phyloP scores from a whole-genome alignment of 495 filamentous ascomycete species.

The Xylaria bambusicola region DNA sequence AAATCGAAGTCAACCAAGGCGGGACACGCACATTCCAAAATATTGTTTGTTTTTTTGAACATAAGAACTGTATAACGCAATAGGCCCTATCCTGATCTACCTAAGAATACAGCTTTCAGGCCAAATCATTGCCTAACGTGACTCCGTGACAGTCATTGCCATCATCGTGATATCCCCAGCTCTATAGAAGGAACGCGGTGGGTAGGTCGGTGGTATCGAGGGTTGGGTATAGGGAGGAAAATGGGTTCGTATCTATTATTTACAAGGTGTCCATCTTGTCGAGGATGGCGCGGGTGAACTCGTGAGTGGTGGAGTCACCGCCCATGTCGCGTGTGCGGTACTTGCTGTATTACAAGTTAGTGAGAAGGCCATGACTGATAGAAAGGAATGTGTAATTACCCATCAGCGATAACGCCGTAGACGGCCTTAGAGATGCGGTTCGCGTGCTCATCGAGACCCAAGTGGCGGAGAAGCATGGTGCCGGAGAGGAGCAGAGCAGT shows the following conservation, averaged over 20 bases:
- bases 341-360: constrained; percentile 58
- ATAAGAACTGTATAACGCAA: constrained; percentile 1
- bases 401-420: constrained; percentile 92
- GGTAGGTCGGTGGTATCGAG: constrained; percentile 23
- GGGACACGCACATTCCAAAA: background rate
- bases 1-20: background rate
- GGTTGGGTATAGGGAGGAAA: constrained; percentile 17
- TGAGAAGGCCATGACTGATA: background rate
- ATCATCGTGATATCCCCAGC: constrained; percentile 8
- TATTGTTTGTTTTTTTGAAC: too few species aligned
- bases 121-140: constrained; percentile 11
- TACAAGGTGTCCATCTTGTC: constrained; percentile 78
- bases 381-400: constrained; percentile 58
- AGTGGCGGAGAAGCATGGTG: constrained; percentile 93
- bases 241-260: constrained; percentile 15
- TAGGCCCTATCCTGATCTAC: constrained; percentile 5
- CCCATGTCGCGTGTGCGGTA: constrained; percentile 93
- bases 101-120: constrained; percentile 8
- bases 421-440: constrained; percentile 97
- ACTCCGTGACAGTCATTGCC: constrained; percentile 18
- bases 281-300: constrained; percentile 92
- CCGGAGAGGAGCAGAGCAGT: constrained; percentile 93
- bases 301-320: constrained; percentile 81
- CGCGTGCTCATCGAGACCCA: constrained; percentile 95
- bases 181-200: constrained; percentile 7